A percentile compares a stretch with the other conserved stretches of the same genome.
Evolutionary conservation across 169 alveolate species (phyloP).

Genomic region (Plasmodium ovale): DNA sequence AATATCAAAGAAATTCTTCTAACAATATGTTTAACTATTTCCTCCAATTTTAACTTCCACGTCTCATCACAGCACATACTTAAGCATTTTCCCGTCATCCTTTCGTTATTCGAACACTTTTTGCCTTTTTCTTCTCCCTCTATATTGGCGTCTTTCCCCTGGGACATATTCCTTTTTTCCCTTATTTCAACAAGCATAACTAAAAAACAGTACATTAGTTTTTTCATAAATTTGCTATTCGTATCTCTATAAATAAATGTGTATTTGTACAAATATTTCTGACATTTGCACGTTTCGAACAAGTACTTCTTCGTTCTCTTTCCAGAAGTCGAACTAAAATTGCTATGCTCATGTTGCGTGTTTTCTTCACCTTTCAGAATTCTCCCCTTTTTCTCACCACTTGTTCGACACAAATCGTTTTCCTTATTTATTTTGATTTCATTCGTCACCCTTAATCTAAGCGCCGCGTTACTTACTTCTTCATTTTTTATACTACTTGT

Average conservation of each 20-base stretch:
- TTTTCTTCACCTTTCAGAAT: background rate
- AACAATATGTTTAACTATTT: conserved; percentile 55
- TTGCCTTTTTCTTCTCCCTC: background rate
- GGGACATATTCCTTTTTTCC: background rate
- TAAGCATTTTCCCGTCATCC: background rate
- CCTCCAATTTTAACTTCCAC: conserved; percentile 32
- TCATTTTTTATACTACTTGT: background rate
- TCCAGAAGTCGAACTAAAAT: background rate
- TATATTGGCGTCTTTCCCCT: no score
- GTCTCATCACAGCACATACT: conserved; percentile 24
- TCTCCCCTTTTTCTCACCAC: background rate
- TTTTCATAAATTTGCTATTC: conserved; percentile 15
- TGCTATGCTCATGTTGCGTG: background rate
- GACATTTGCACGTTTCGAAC: conserved; percentile 54
- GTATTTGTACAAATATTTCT: conserved; percentile 42
- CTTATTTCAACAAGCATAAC: conserved; percentile 59
- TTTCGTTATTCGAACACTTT: background rate
- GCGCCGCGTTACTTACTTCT: background rate
- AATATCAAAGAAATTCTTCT: conserved; percentile 58
- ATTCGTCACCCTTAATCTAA: background rate
- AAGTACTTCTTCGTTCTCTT: conserved; percentile 3
- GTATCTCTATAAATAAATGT: conserved; percentile 11
- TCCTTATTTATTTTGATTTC: background rate
- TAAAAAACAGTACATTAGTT: conserved; percentile 70
- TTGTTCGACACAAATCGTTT: background rate